Evolutionary conservation across 1,284 basidiomycete genomes (phyloP), one percentile per base, ranked within the genome.

Genomic region (Leccinum subrobustum): DNA sequence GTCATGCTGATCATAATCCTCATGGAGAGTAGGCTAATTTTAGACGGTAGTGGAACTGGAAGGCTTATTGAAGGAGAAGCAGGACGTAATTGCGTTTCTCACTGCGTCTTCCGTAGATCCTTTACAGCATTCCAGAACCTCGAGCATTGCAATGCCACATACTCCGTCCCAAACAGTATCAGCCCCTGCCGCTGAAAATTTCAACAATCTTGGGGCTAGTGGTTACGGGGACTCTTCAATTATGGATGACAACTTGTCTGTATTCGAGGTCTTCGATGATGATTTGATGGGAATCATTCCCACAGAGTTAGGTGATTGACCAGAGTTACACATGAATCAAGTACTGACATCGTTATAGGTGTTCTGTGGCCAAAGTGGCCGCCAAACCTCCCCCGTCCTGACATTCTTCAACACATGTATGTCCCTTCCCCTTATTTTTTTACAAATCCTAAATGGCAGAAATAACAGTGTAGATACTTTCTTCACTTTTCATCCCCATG

Each of bases 401-500:
- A 83, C 18, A 73, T 88, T 47, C 75, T 91, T 7, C 80, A 83
- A 48, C 86, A 90, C 67, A 71, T 91, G 88, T 88, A 63, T 69
- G 84, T 73, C n/a, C 11, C 55, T 16, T 50, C 29, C 37, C 1
- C 7, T 4, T 7, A 33, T 12, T 6, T 6, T 29, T 29, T 29
- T 8, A 29, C 25, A 12, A 6, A 18, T 25, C 39, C 20, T 59
- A 9, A 55, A 52, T 9, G 16, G 27, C 8, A 35, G 62, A 47
- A 54, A 27, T 50, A 23, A 31, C 65, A 91, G 89, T 48, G 83
- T 89, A 47, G 87, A 89, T 42, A 80, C 85, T 0, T 92, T 90
- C 72, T 91, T 92, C 70, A 76, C 81, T 4, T 90, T 84, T 65
- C 87, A 90, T 63, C 87, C 87, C 6, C 85, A 89, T 65, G 85